These are phyloP conservation scores for Neurospora tetraspora DNA, from an alignment of 495 filamentous ascomycete species.

Conservation along the genomic window DNA sequence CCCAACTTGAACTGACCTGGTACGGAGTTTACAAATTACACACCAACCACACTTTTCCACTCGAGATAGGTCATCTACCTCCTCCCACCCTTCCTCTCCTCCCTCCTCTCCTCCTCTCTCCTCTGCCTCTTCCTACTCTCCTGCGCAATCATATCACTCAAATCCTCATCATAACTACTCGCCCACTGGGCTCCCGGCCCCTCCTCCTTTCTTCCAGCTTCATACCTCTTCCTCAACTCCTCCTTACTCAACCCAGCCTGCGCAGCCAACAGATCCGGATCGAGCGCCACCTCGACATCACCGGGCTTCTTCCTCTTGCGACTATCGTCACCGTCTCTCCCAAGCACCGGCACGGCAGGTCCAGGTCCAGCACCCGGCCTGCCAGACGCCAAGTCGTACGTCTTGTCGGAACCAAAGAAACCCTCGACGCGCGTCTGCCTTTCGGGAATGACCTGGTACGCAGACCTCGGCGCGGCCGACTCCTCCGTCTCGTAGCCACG, in stretches of 20 bases:
- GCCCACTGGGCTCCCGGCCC: conserved; percentile 53
- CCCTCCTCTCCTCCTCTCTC: conserved; percentile 67
- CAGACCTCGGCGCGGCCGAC: conserved; percentile 50
- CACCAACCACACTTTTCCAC: neutral
- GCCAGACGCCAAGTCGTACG: conserved; percentile 63
- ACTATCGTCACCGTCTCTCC: conserved; percentile 62
- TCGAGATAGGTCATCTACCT: neutral
- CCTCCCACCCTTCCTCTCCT: conserved; percentile 28
- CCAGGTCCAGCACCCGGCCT: conserved; percentile 14
- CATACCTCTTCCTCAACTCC: conserved; percentile 52
- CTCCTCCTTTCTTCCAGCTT: conserved; percentile 64
- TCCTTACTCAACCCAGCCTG: conserved; percentile 63
- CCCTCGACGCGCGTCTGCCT: conserved; percentile 72
- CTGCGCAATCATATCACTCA: conserved; percentile 93
- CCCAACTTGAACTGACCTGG: neutral
- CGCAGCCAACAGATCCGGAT: conserved; percentile 62
- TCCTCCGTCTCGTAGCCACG: conserved; percentile 87
- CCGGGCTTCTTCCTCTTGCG: conserved; percentile 90
- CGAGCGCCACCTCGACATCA: conserved; percentile 85
- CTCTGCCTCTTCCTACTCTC: conserved; percentile 84
- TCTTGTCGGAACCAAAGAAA: conserved; percentile 91
- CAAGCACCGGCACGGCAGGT: conserved; percentile 47
- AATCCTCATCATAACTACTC: conserved; percentile 69
- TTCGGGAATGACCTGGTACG: conserved; percentile 88
- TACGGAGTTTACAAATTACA: neutral